Evolutionary conservation across 225 moss, liverwort and hornwort species (phyloP), one percentile per base, ranked within the genome.

Genomic region (Marchantia paleacea): DNA sequence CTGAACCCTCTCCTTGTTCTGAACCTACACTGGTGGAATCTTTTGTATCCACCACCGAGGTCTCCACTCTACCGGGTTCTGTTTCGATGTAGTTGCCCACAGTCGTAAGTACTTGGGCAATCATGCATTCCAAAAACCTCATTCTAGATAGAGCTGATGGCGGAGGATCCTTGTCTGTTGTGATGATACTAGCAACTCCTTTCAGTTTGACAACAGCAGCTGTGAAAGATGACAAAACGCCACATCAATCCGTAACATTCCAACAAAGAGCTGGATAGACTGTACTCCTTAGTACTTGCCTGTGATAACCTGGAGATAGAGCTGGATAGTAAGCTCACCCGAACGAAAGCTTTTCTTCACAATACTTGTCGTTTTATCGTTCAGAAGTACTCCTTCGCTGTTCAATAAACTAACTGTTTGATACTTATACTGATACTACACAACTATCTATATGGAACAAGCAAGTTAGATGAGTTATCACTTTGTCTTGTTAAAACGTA

Each of bases 131-230:
- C 71, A 93, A 62, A 79, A 90, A 90, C 52, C 80, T 83, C 81
- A 89, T 83, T 82, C 88, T 90, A 73, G 85, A 79, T 39, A 85
- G 25, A 61, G 86, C 90, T 89, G 86, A 84, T 80, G 84, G 78
- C 65, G 93, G 86, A 60, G 90, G 90, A 74, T 52, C 85, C 65
- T 82, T 85, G 80, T 84, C 89, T 55, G 87, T 72, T 73, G 85
- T 83, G 80, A 93, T 85, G 84, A 90, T 80, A 88, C 91, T 89
- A 60, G 90, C 86, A 82, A 93, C 86, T 74, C 85, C 89, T 81
- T 93, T 93, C 82, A 93, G 83, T 81, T 91, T 90, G 69, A 91
- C 93, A 82, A 93, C 93, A 83, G 93, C 91, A 83, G 91, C 93
- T 93, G 91, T 60, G 16, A 62, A 16, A 73, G 13, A 64, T 2